Base-by-base conservation (phyloP, 2,329 filamentous ascomycete species). In the Sporothrix inflata region DNA sequence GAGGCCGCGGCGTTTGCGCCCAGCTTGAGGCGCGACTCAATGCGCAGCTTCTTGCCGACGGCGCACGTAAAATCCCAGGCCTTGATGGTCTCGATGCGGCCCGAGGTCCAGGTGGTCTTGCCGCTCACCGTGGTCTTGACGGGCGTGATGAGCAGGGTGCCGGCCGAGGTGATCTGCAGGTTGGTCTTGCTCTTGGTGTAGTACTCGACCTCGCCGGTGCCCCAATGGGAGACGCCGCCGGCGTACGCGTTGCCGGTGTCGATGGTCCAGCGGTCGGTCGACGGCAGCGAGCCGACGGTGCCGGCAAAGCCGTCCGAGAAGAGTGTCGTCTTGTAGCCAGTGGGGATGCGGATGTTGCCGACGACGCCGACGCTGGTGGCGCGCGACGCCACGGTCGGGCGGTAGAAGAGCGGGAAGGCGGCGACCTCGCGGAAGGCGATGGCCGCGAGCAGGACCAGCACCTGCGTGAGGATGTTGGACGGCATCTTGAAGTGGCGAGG, bases 131-230 rank as follows among this genome's bases (percentile, higher is more conserved):
- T 77, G 42, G 72, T 73, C 38, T 78, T 77, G 65, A 78, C 71
- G 7, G 79, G 79, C 0, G 79, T 80, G 66, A 77, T 85, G 51
- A 77, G 76, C 12, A 86, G 80, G 6, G 79, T 81, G 14, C 79
- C 77, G 14, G 78, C 73, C 8, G 76, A 73, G 14, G 82, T 82
- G 73, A 85, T 78, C 71, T 76, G 78, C 57, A 86, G 75, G 77
- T 87, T 87, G 55, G 76, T 72, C 14, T 75, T 45, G 45, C 78
- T 78, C 61, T 76, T 75, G 27, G 84, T 86, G 78, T 86, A 86
- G 0, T 79, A 81, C 76, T 87, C 79, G 21, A 83, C 78, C 76
- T 87, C 85, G 72, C 81, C 80, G 4, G 85, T 87, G 66, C 85
- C 85, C 85, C 85, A 87, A 73, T 83, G 79, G 8, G 77, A 70